Evolutionary conservation across 2,329 filamentous ascomycete species (phyloP), one percentile per base, ranked within the genome.

Genomic region (Tolypocladium album): DNA sequence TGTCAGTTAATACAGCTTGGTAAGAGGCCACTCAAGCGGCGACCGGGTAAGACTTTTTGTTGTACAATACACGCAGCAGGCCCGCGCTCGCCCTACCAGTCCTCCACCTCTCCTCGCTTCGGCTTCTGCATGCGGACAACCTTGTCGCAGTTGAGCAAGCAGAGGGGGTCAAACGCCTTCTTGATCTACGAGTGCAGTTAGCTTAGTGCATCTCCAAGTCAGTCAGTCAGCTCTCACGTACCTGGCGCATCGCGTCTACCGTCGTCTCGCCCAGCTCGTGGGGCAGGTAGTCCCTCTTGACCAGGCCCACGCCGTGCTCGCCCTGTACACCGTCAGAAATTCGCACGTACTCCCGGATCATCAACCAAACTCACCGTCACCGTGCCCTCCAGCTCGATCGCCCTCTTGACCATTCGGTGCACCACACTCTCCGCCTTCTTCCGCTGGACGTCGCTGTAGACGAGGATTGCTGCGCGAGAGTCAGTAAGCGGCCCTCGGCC

Each of bases 321-420:
- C 90, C 90, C 80, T 83, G 60, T 43, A 7, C 8, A 34, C 24
- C 31, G 59, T 66, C 58, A 65, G 58, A 47, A 56, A 58, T 27
- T 42, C 24, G 20, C 15, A 55, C 61, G 17, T 22, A 11, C 20
- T 15, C 2, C 17, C 20, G 38, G 4, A 6, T 34, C 20, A 31
- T 38, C 27, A 53, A 6, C 39, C 1, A 34, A 27, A 68, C 78
- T 67, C 67, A 83, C 81, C 15, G 90, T 92, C 1, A 92, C 89
- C 0, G 90, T 94, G 11, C 90, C 90, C 73, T 94, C 90, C 77
- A 92, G 82, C 75, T 91, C 88, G 56, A 95, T 86, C 0, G 90
- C 90, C 62, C 88, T 81, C 80, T 92, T 92, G 60, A 93, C 89
- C 90, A 94, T 94, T 61, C 85, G 81, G 70, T 92, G 88, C 34